Conservation (phyloP, 129 eudicot genomes). For the Rutidosis leptorrhynchoides region DNA sequence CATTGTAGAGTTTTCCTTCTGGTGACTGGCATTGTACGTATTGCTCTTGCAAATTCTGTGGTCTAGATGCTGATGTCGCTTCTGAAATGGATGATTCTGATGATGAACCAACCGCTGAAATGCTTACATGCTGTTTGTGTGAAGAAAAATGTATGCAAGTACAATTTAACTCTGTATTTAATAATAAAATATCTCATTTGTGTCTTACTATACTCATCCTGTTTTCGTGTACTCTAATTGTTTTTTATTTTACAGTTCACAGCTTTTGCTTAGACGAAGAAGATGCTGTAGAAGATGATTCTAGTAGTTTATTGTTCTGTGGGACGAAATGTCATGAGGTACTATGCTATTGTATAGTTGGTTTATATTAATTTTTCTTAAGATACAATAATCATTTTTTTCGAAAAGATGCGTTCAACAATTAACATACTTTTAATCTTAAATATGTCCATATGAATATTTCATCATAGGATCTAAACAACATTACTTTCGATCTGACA, state of each 20-base stretch:
- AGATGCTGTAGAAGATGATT: slow-evolving; percentile 29
- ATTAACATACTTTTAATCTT: background rate
- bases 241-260: slow-evolving; percentile 55
- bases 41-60: slow-evolving; percentile 93
- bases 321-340: slow-evolving; percentile 82
- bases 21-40: slow-evolving; percentile 86
- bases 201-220: background rate
- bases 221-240: slow-evolving; percentile 1
- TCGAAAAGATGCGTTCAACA: background rate
- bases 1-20: slow-evolving; percentile 64
- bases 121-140: slow-evolving; percentile 62
- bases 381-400: background rate
- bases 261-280: slow-evolving; percentile 40
- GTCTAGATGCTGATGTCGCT: slow-evolving; percentile 32
- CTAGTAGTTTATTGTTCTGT: slow-evolving; percentile 49
- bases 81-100: slow-evolving; percentile 32
- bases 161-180: background rate
- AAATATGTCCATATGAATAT: background rate
- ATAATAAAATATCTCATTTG: background rate
- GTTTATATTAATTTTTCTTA: background rate
- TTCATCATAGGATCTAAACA: background rate
- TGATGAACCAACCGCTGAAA: slow-evolving; percentile 20
- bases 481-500: slow-evolving; percentile 12
- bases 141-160: slow-evolving; percentile 74
- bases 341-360: background rate